phyloP scores from a whole-genome alignment of 257 asterid genomes.

The Solanum arcanum region DNA sequence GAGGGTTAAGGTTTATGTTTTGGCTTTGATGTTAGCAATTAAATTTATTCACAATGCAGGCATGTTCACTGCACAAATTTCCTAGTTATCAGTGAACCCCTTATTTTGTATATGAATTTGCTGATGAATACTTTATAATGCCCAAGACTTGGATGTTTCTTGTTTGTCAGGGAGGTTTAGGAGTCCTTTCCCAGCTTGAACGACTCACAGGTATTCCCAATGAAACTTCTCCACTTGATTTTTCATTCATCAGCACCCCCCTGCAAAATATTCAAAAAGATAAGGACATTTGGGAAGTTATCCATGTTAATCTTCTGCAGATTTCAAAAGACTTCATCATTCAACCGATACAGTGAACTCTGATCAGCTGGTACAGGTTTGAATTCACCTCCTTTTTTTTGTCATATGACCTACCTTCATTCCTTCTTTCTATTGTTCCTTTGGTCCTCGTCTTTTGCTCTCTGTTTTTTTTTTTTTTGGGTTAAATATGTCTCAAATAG shows the following conservation, averaged over 20 bases:
- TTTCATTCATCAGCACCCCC: not conserved
- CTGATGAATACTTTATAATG: not conserved
- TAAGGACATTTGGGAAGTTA: not conserved
- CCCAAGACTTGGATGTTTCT: not conserved
- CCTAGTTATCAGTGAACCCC: not conserved
- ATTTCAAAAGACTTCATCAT: slow-evolving; percentile 16
- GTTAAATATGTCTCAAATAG: not conserved
- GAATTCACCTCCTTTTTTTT: not conserved
- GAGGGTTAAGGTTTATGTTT: not conserved
- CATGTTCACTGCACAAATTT: not conserved
- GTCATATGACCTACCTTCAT: not conserved
- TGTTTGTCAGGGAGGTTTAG: slow-evolving; percentile 35
- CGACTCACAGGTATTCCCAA: slow-evolving; percentile 34
- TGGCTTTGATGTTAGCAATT: not conserved
- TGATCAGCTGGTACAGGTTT: slow-evolving; percentile 23
- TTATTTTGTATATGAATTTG: not conserved
- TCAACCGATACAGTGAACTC: slow-evolving; percentile 15
- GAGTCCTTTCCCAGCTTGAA: slow-evolving; percentile 52
- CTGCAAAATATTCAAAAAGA: not conserved
- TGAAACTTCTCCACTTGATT: not conserved
- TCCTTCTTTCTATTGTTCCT: not conserved
- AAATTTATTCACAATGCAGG: not conserved
- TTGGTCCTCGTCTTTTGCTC: not conserved
- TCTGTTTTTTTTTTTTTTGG: not conserved
- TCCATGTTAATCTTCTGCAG: slow-evolving; percentile 28